These are phyloP conservation scores for Saturnispora dispora DNA, from an alignment of 805 yeast genomes.

Conservation along the genomic window DNA sequence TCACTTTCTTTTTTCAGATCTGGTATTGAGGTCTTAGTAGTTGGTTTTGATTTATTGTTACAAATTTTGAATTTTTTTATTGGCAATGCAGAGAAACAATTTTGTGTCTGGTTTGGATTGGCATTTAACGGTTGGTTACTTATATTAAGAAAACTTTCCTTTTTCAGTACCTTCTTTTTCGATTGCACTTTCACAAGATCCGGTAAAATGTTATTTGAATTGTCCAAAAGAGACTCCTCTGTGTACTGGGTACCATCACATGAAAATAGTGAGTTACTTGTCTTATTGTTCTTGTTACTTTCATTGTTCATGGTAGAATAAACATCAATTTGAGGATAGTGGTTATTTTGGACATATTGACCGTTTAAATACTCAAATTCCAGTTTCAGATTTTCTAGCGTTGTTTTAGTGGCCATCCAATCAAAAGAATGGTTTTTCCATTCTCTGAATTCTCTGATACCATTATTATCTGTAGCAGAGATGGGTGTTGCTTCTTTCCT, in stretches of 20 bases:
- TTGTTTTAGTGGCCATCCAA: conserved; percentile 38
- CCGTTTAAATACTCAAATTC: conserved; percentile 32
- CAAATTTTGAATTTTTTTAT: conserved; percentile 8
- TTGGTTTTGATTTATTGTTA: conserved; percentile 5
- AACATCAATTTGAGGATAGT: neutral
- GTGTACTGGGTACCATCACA: conserved; percentile 4
- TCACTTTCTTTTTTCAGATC: conserved; percentile 1
- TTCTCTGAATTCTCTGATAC: conserved; percentile 15
- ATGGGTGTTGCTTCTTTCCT: conserved; percentile 11
- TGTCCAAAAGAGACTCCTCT: conserved; percentile 7
- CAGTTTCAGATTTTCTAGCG: conserved; percentile 34
- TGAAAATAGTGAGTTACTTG: conserved; percentile 8
- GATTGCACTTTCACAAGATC: neutral
- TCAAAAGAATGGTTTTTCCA: conserved; percentile 26
- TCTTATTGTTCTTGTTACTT: neutral
- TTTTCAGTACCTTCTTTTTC: conserved; percentile 19
- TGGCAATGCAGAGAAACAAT: neutral
- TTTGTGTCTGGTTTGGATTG: neutral
- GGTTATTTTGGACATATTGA: conserved; percentile 19
- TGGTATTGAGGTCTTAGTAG: conserved; percentile 8
- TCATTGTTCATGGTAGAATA: neutral
- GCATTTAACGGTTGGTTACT: conserved; percentile 6
- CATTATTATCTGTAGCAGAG: conserved; percentile 18
- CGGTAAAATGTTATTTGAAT: neutral
- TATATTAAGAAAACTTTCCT: conserved; percentile 24